Evolutionary conservation across 345 rosid species (phyloP), one percentile per base, ranked within the genome.

Genomic region (Populus nigra): DNA sequence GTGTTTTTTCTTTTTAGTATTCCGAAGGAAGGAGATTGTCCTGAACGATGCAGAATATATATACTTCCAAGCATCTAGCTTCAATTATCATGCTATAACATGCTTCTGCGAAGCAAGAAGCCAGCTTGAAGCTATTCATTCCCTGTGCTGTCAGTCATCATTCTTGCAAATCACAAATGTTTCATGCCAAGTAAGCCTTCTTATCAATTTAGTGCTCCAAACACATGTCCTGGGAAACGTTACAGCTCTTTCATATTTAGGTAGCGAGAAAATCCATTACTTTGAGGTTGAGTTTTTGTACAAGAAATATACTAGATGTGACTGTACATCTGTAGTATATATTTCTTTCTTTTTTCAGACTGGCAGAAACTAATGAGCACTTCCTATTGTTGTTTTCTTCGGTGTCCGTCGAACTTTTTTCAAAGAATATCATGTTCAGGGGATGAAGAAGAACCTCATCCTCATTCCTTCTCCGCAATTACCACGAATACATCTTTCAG

Each of bases 381-480:
- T n/a, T n/a, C 2, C 9, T 5, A 2, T 36, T 67, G n/a, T 43
- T 3, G 47, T 1, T 35, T 38, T 35, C 23, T 5, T 11, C 2
- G 36, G 39, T 33, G 39, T 15, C 41, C 41, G 6, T 39, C 35
- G 25, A 25, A n/a, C 31, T 18, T 23, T 8, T 47, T 63, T 53
- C 33, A 17, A 71, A 53, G 29, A 17, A 33, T 35, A 25, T 13
- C 69, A 7, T 29, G 29, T 67, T 23, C 13, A 33, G 31, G 3
- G 13, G 38, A 45, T 47, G 63, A 7, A 69, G 22, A 68, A 59
- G 22, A 50, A 39, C 12, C 2, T 10, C 41, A 41, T 65, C 38
- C 29, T 87, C 84, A 89, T 78, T 88, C 89, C 75, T 91, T 87
- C 73, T 88, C 91, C 2, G 91, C 84, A 41, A 89, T 88, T 17